Base-by-base conservation (phyloP, 495 filamentous ascomycete species). In the Daldinia decipiens region DNA sequence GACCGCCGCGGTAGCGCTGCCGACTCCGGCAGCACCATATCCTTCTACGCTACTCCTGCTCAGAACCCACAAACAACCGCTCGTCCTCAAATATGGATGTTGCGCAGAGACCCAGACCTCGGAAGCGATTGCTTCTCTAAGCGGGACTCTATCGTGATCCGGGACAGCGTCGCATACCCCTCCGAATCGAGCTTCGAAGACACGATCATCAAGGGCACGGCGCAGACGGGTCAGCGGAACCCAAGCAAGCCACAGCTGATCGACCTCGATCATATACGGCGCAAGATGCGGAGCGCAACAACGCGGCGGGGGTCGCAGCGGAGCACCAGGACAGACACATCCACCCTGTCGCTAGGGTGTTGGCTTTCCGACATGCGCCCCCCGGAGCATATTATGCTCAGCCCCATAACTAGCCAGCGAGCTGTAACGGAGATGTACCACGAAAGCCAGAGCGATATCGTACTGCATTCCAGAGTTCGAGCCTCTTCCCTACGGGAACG, bases 131-230 rank as follows among this genome's bases (percentile, higher is more conserved):
- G 39, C 29, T 31, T 12, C 27, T 19, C 55, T 29, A 62, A 62
- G 19, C 51, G 59, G 7, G 68, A 50, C 1, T 55, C 63, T 8
- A 54, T 64, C n/a, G 62, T 51, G 7, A 39, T 71, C 59, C 63
- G 69, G 1, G 64, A 64, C 6, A 72, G 69, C 64, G 47, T 72
- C 9, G 50, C 36, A 29, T 72, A 72, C 38, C 59, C 69, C 1
- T 67, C 69, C 0, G 64, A 59, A 3, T 67, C 64, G 2, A 57
- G 43, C 0, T 72, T 72, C 64, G 69, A 72, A 43, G 59, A 39
- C 13, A 67, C 51, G 1, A 67, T 72, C 31, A 50, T 53, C 24
- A 55, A 55, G 38, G 69, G 69, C 29, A 67, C 59, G 27, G 69
- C 69, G 39, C 45, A 63, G 29, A 47, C 31, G 9, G 59, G 63